phyloP scores from a whole-genome alignment of 495 filamentous ascomycete genomes.

The Melanomma pulvis-pyrius region DNA sequence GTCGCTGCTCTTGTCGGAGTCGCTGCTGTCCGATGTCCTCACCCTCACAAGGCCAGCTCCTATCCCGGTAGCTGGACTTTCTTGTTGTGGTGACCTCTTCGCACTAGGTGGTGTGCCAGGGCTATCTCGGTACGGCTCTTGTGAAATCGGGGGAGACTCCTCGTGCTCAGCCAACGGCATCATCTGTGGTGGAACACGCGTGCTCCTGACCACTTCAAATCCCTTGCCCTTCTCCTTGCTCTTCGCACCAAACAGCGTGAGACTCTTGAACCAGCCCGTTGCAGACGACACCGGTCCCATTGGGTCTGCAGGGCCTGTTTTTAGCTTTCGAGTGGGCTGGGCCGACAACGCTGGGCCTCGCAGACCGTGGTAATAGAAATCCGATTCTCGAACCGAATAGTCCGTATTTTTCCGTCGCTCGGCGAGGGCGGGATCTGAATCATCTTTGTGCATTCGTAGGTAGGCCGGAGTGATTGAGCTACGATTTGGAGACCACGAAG shows the following conservation, averaged over 20 bases:
- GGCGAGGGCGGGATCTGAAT: constrained; percentile 53
- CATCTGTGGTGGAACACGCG: constrained; percentile 61
- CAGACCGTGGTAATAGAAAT: constrained; percentile 94
- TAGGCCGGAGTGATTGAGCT: constrained; percentile 48
- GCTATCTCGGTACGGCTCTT: constrained; percentile 41
- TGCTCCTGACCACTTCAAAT: constrained; percentile 91
- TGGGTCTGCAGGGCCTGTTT: constrained; percentile 93
- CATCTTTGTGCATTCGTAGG: constrained; percentile 51
- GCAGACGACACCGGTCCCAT: constrained; percentile 86
- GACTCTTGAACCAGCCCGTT: constrained; percentile 78
- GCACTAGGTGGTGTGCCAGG: constrained; percentile 18
- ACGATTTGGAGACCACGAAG: constrained; percentile 58
- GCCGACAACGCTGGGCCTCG: constrained; percentile 81
- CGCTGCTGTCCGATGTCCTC: constrained; percentile 13
- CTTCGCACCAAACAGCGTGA: constrained; percentile 69
- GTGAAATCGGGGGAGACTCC: constrained; percentile 32
- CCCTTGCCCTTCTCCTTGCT: constrained; percentile 89
- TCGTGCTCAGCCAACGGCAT: constrained; percentile 35
- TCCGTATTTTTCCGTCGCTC: constrained; percentile 65
- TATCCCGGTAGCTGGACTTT: constrained; percentile 46
- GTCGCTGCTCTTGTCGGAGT: constrained; percentile 32
- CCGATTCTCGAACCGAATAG: constrained; percentile 88
- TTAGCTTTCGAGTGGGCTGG: constrained; percentile 76
- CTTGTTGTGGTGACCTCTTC: not conserved
- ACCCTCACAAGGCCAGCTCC: not conserved